phyloP scores from a whole-genome alignment of 306 rosid species.

The Trichosanthes truncata region DNA sequence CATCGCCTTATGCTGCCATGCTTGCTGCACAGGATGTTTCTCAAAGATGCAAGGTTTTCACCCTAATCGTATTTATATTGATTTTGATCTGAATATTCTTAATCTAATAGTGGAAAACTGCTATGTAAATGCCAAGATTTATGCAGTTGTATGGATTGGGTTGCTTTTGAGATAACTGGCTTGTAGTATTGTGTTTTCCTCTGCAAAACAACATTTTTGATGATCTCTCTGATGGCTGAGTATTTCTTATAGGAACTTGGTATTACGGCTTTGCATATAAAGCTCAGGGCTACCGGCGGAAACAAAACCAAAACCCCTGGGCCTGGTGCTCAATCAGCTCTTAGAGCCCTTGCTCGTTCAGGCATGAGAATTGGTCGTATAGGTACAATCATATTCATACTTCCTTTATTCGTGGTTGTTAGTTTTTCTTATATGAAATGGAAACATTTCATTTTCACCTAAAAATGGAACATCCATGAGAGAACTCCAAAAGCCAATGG shows the following conservation, averaged over 20 bases:
- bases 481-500: not conserved
- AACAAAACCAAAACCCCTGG: constrained; percentile 54
- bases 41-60: constrained; percentile 61
- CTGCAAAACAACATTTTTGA: not conserved
- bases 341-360: constrained; percentile 55
- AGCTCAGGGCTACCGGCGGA: constrained; percentile 53
- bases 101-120: not conserved
- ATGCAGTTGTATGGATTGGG: not conserved
- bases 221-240: not conserved
- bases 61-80: not conserved
- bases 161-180: not conserved
- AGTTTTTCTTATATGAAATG: not conserved
- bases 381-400: constrained; percentile 16
- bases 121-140: not conserved
- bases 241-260: constrained; percentile 31
- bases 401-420: not conserved
- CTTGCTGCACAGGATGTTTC: constrained; percentile 94
- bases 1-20: constrained; percentile 92
- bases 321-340: constrained; percentile 48
- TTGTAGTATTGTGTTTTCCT: not conserved
- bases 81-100: not conserved
- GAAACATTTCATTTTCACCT: not conserved
- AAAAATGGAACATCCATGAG: too few species aligned
- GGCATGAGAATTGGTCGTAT: constrained; percentile 54
- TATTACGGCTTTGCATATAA: constrained; percentile 44